Evolutionary conservation across 2,329 filamentous ascomycete genomes (phyloP), one percentile per base, ranked within the genome.

Genomic region (Penicillium palitans): DNA sequence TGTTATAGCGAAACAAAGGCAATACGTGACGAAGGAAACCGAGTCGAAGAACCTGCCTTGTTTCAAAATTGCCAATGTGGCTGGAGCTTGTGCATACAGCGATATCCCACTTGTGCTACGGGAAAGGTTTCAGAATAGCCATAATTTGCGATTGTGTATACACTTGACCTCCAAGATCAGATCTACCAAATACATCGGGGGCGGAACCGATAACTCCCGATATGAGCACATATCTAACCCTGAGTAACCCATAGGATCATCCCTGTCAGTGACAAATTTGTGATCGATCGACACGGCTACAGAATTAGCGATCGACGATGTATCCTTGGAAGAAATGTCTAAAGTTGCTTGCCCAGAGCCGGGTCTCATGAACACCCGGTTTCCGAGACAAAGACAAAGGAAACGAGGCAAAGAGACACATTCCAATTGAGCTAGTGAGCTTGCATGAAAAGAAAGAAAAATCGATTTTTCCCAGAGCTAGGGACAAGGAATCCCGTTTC

Each of bases 181-280:
- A 27, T 17, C 44, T 48, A 54, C 45, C 29, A 42, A 42, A 44
- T 42, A 35, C 15, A 35, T 21, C 8, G 29, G 8, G 9, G 5
- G n/a, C 13, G 21, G 35, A 31, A 13, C 12, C 17, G n/a, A 6
- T 9, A 42, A 31, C 29, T 29, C 21, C 29, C 21, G 25, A 33
- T 25, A 44, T 54, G 29, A n/a, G 31, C 50, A 57, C 41, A 58
- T 58, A 61, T 31, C 40, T 57, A 42, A 48, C 37, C 21, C 41
- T 42, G n/a, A 19, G 9, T 48, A 25, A 19, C 15, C 37, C 27
- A 29, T 37, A 35, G 19, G 59, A 67, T 61, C 59, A 63, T 42
- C 64, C 60, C 65, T 67, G 62, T 65, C 62, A 65, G 58, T 54
- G 51, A 58, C n/a, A 49, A 57, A 60, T 62, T n/a, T 21, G 48